Conservation (phyloP, 139 green algal genomes). For the Tetratostichococcus sp. region DNA sequence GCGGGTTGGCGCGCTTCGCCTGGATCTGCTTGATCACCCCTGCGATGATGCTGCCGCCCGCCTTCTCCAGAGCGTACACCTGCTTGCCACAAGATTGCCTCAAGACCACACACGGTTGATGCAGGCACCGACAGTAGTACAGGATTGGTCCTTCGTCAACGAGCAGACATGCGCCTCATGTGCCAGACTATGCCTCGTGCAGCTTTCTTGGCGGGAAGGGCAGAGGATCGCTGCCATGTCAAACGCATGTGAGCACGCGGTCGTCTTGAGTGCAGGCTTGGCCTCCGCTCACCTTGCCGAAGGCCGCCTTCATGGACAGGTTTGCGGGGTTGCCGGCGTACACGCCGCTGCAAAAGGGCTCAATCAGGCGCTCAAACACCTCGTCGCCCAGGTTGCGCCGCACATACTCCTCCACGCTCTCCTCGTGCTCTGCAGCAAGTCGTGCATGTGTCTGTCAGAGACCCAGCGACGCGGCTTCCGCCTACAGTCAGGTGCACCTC, state of each 20-base stretch:
- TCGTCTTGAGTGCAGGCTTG: too few relatives aligned
- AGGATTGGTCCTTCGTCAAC: too few relatives aligned
- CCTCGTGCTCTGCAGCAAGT: slow-evolving; percentile 77
- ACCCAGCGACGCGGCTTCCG: too few relatives aligned
- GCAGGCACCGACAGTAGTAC: too few relatives aligned
- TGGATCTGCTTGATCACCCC: slow-evolving; percentile 79
- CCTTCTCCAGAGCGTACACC: slow-evolving; percentile 85
- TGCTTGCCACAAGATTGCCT: slow-evolving; percentile 10
- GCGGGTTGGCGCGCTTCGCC: slow-evolving; percentile 67
- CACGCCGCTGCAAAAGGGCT: slow-evolving; percentile 98
- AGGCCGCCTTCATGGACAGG: slow-evolving; percentile 96
- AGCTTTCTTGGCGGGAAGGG: too few relatives aligned
- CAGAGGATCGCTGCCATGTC: too few relatives aligned
- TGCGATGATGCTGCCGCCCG: slow-evolving; percentile 86
- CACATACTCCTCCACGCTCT: slow-evolving; percentile 96
- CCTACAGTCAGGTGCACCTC: too few relatives aligned
- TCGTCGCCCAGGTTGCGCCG: slow-evolving; percentile 92
- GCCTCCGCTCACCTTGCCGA: slow-evolving; percentile 75
- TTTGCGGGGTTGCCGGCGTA: slow-evolving; percentile 95
- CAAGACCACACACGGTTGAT: too few relatives aligned
- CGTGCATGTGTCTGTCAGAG: too few relatives aligned
- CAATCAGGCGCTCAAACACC: slow-evolving; percentile 94
- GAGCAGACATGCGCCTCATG: too few relatives aligned
- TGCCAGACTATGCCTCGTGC: too few relatives aligned
- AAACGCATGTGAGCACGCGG: too few relatives aligned